These are phyloP conservation scores for Globisporangium emineosum DNA, from an alignment of 352 stramenopile species.

Conservation along the genomic window DNA sequence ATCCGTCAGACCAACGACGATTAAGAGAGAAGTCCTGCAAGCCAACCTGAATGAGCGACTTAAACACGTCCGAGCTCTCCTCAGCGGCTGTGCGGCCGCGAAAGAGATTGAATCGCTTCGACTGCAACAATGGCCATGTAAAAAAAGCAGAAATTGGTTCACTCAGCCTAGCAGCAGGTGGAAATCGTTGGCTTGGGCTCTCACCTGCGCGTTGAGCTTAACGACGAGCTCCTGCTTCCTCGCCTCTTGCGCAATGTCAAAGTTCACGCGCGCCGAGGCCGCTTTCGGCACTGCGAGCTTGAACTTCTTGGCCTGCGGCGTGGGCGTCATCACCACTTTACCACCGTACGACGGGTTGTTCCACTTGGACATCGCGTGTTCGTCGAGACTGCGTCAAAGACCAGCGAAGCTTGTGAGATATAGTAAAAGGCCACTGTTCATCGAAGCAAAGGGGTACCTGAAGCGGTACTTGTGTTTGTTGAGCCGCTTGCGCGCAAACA, in stretches of 20 bases:
- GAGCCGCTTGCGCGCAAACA: conserved; percentile 70
- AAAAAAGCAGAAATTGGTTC: background rate
- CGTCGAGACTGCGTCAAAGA: conserved; percentile 13
- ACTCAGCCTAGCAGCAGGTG: background rate
- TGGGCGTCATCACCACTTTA: conserved; percentile 53
- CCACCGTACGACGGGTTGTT: conserved; percentile 57
- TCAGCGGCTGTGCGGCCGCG: conserved; percentile 31
- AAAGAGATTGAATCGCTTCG: conserved; percentile 52
- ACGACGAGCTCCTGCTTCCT: conserved; percentile 72
- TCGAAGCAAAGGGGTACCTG: conserved; percentile 27
- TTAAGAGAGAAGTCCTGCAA: background rate
- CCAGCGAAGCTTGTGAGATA: background rate
- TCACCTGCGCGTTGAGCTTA: conserved; percentile 48
- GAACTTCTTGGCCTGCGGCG: conserved; percentile 46
- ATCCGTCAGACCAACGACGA: background rate
- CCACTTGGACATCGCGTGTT: conserved; percentile 59
- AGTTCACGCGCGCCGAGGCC: conserved; percentile 42
- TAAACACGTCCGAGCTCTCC: conserved; percentile 27
- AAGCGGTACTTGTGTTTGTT: conserved; percentile 82
- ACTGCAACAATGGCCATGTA: conserved; percentile 12
- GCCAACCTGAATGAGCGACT: conserved; percentile 46
- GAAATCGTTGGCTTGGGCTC: background rate
- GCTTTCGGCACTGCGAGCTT: conserved; percentile 41
- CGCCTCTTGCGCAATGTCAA: conserved; percentile 70
- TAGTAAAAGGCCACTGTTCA: background rate